Percentiles rank a stretch among this genome's conserved stretches.
phyloP scores from a whole-genome alignment of 345 rosid genomes.

The Hirschfeldia incana region DNA sequence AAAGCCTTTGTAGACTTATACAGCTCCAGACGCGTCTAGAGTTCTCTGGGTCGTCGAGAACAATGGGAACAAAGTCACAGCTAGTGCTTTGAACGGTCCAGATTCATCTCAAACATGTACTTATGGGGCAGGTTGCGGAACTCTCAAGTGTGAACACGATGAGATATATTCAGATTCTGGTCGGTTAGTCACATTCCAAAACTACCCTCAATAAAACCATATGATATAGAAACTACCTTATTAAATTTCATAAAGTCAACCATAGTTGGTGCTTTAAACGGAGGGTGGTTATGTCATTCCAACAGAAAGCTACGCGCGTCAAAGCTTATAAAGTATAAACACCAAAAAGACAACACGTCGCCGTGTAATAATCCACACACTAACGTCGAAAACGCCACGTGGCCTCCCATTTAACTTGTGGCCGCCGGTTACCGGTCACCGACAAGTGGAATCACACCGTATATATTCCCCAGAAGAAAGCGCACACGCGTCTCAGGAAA shows the following conservation, averaged over 20 bases:
- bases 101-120: slow-evolving; percentile 7
- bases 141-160: slow-evolving; percentile 30
- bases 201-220: background rate
- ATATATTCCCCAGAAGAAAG: slow-evolving; percentile 20
- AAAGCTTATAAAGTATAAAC: slow-evolving; percentile 13
- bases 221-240: background rate
- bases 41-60: slow-evolving; percentile 28
- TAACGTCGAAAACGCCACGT: slow-evolving; percentile 34
- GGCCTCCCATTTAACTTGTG: slow-evolving; percentile 22
- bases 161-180: slow-evolving; percentile 15
- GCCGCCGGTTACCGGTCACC: slow-evolving; percentile 44
- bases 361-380: slow-evolving; percentile 25
- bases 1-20: background rate
- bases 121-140: slow-evolving; percentile 22
- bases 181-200: slow-evolving; percentile 9
- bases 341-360: slow-evolving; percentile 32
- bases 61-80: background rate
- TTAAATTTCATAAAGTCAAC: slow-evolving; percentile 28
- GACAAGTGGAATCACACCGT: background rate
- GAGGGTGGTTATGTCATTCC: slow-evolving; percentile 39
- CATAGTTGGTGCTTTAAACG: background rate
- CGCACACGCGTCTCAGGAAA: background rate
- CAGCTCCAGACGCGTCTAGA: slow-evolving; percentile 26
- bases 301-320: slow-evolving; percentile 34
- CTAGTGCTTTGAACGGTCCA: slow-evolving; percentile 19